A percentile compares a stretch with the other conserved stretches of the same genome.
Evolutionary conservation across 1,284 basidiomycete genomes (phyloP).

Genomic region (Austroboletus rostrupii): DNA sequence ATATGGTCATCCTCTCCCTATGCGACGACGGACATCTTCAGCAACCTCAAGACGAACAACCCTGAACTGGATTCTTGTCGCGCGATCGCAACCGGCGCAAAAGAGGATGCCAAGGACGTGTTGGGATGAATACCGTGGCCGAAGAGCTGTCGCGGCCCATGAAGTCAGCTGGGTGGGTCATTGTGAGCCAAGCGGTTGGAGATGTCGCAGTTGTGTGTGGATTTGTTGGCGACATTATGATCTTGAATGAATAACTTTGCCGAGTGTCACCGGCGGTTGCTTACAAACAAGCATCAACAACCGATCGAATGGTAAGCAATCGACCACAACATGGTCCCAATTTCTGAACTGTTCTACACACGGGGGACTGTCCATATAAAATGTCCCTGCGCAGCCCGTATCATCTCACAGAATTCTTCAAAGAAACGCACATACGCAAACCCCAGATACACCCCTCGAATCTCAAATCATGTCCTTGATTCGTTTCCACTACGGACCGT

Average conservation of each 20-base stretch:
- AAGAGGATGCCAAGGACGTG: slow-evolving; percentile 61
- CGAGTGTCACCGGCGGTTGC: no score
- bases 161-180: background rate
- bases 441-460: background rate
- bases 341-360: background rate
- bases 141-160: slow-evolving; percentile 73
- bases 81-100: slow-evolving; percentile 79
- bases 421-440: background rate
- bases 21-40: slow-evolving; percentile 89
- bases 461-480: background rate
- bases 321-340: background rate
- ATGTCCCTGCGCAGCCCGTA: background rate
- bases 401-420: background rate
- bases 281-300: no score
- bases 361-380: background rate
- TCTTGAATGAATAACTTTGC: no score
- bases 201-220: no score
- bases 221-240: no score
- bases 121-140: slow-evolving; percentile 67
- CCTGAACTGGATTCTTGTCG: slow-evolving; percentile 78
- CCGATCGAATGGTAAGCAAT: background rate
- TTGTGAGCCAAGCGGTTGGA: no score
- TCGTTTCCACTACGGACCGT: background rate
- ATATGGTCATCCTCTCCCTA: slow-evolving; percentile 98
- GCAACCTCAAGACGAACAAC: slow-evolving; percentile 84